Base-by-base conservation (phyloP, 352 stramenopile species). In the Pythium rishiriense region DNA sequence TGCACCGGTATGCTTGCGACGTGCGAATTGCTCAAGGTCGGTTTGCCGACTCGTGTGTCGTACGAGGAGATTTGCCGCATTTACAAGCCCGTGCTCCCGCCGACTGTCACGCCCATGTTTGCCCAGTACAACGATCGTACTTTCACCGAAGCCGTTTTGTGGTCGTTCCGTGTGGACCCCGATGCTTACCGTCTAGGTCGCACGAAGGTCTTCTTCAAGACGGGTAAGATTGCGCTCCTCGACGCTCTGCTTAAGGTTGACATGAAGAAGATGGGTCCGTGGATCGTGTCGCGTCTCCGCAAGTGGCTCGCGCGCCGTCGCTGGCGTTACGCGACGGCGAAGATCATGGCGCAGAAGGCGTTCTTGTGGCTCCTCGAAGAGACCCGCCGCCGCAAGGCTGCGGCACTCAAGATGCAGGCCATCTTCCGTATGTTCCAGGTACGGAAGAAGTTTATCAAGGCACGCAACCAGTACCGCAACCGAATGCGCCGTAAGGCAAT, bases 1-100 rank as follows among this genome's bases (percentile, higher is more conserved):
- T 91, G 83, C 72, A 76, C 93, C 25, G 87, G 84, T 33, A 94
- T 96, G 51, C 85, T 95, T 69, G 83, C 93, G 63, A 96, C 88
- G 1, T 87, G 81, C n/a, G 80, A 96, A 39, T 83, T 96, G 66
- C 79, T 96, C 39, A 94, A 94, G 73, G 78, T 91, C 21, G 88
- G 88, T 6, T 64, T 94, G 29, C 88, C 88, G 6, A 96, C 88
- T 28, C 82, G 88, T 62, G 79, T 96, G 42, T 63, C 68, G 26
- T 96, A 94, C 80, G 74, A 58, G 6, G 87, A 94, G 25, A 71
- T 96, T 17, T 76, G 81, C 25, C 61, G 66, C 9, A 76, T 76
- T 28, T 94, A 88, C 80, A 88, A 83, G 72, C 85, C 76, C 62
- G 78, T 75, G 49, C 85, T 90, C 73, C 81, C 78, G 24, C 76